These are phyloP conservation scores for Chytriomyces sp. DNA, from an alignment of 192 early-diverging fungal genomes.

Conservation along the genomic window DNA sequence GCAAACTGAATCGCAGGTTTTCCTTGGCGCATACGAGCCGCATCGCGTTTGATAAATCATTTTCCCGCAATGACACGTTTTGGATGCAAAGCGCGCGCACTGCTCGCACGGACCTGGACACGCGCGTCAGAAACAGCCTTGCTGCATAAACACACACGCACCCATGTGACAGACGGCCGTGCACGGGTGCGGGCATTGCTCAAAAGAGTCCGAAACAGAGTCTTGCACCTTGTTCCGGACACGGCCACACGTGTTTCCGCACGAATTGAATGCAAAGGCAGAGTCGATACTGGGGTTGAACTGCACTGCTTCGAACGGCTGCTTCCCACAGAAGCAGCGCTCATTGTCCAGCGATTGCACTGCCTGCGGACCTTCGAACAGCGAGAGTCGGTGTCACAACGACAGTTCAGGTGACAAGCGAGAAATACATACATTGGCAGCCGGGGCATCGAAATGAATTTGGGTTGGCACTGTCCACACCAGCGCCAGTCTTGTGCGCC, in stretches of 20 bases:
- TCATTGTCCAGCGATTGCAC: neutral
- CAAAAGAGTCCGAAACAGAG: neutral
- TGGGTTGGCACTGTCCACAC: neutral
- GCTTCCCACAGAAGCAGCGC: constrained; percentile 24
- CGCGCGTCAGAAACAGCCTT: neutral
- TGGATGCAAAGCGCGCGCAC: constrained; percentile 9
- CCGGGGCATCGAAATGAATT: constrained; percentile 17
- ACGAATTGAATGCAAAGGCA: neutral
- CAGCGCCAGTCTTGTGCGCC: neutral
- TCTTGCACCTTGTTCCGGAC: neutral
- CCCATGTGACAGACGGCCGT: neutral
- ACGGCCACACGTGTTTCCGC: constrained; percentile 15
- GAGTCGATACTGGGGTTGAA: too few relatives aligned
- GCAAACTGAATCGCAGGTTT: constrained; percentile 6
- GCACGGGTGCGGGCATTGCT: neutral
- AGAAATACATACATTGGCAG: neutral
- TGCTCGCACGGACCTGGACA: constrained; percentile 16
- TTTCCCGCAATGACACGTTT: constrained; percentile 6
- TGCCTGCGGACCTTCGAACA: neutral
- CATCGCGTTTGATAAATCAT: constrained; percentile 3
- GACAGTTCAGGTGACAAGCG: too few relatives aligned
- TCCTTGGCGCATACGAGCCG: neutral
- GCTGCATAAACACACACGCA: too few relatives aligned
- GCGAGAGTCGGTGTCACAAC: too few relatives aligned
- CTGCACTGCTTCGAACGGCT: neutral